Percentiles rank a stretch among this genome's conserved stretches.
These are phyloP conservation scores for Xylaria telfairii DNA, from an alignment of 495 filamentous ascomycete species.

Conservation along the genomic window DNA sequence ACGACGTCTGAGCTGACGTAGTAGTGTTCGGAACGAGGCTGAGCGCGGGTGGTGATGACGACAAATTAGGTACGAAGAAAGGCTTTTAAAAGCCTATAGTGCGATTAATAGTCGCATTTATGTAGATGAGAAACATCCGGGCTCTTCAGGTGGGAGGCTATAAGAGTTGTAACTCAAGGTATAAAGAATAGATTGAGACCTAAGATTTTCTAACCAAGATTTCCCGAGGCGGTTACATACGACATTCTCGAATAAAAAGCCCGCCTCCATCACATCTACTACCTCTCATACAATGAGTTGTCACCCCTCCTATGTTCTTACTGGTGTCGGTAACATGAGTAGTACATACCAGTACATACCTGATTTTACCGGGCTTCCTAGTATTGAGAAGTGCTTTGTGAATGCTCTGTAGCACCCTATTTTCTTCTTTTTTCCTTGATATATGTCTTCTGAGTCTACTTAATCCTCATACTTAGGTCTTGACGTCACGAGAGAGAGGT, in stretches of 20 bases:
- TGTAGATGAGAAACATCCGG: background rate
- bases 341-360: background rate
- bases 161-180: no score
- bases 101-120: background rate
- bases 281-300: background rate
- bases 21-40: background rate
- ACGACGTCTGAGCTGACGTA: background rate
- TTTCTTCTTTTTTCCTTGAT: no score
- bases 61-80: background rate
- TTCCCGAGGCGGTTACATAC: background rate
- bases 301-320: background rate
- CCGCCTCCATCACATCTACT: background rate
- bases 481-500: no score
- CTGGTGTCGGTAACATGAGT: background rate
- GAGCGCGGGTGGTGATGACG: background rate
- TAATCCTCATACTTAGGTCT: no score
- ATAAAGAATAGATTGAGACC: background rate
- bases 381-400: no score
- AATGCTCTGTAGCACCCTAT: no score
- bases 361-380: background rate
- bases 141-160: background rate
- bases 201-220: background rate
- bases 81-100: background rate
- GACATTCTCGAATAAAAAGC: background rate
- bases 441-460: no score